Evolutionary conservation across 2,329 filamentous ascomycete species (phyloP).

Genomic region (Orbilia oligospora): DNA sequence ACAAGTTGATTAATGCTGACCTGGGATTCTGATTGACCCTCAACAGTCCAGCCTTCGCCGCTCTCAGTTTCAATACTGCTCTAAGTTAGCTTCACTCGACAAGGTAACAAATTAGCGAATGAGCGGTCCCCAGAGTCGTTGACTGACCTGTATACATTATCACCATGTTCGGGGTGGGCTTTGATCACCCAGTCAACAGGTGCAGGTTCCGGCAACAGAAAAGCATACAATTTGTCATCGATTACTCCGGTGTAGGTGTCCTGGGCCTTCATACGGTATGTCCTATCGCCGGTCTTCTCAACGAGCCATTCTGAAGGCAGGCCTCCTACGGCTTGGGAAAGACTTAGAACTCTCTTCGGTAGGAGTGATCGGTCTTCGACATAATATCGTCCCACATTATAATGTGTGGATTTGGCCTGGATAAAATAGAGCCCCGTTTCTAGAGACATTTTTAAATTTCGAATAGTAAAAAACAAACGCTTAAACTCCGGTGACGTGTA

Average conservation of each 20-base stretch:
- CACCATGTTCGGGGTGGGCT: constrained; percentile 23
- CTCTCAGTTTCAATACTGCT: constrained; percentile 17
- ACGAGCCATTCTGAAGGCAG: neutral
- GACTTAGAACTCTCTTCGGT: constrained; percentile 27
- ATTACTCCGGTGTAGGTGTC: neutral
- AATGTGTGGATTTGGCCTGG: neutral
- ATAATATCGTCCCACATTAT: constrained; percentile 8
- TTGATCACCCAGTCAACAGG: constrained; percentile 9
- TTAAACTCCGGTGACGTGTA: neutral
- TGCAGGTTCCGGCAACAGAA: neutral
- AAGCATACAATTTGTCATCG: neutral
- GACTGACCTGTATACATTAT: constrained; percentile 26
- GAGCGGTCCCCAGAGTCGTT: neutral
- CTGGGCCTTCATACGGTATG: constrained; percentile 5
- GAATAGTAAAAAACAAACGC: neutral
- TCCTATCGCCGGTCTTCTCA: neutral
- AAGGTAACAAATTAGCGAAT: constrained; percentile 5
- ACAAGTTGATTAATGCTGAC: neutral
- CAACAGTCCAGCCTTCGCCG: constrained; percentile 20
- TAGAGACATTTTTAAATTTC: constrained; percentile 12
- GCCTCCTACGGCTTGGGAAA: neutral
- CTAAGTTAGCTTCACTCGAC: neutral
- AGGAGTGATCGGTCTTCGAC: constrained; percentile 27
- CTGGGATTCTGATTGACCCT: neutral
- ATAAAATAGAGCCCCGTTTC: constrained; percentile 15